Evolutionary conservation across 2,329 filamentous ascomycete species (phyloP).

Genomic region (Knufia petricola): DNA sequence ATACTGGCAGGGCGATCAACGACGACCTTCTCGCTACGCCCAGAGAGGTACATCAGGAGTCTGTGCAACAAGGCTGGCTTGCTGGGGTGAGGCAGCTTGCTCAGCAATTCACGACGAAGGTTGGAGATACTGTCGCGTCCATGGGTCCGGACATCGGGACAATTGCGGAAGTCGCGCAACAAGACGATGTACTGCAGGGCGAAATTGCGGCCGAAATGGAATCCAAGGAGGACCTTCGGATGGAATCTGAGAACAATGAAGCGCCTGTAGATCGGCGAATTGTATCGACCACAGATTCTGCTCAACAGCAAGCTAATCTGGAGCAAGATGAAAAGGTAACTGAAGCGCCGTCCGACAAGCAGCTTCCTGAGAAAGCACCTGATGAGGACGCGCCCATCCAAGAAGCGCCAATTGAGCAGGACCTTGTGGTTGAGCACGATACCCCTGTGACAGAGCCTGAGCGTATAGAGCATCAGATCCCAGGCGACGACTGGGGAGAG

Average conservation of each 20-base stretch:
- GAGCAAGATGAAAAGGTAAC: too few species aligned
- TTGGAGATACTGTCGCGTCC: background rate
- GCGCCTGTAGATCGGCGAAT: too few species aligned
- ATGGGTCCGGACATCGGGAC: background rate
- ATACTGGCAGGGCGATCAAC: background rate
- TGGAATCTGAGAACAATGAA: too few species aligned
- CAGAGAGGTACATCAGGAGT: background rate
- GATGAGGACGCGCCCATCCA: background rate
- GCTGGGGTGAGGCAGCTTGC: background rate
- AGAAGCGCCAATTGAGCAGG: background rate
- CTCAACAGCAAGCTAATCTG: too few species aligned
- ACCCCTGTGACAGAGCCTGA: background rate
- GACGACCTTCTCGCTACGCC: background rate
- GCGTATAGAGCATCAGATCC: background rate
- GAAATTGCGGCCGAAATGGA: background rate
- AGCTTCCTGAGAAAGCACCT: too few species aligned
- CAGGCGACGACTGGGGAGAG: slow-evolving; percentile 8
- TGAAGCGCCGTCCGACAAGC: too few species aligned
- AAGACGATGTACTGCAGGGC: background rate
- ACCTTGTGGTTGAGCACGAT: background rate
- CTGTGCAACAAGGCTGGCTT: background rate
- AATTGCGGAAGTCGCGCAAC: background rate
- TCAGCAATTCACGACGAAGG: background rate
- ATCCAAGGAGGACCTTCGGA: too few species aligned
- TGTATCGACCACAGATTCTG: too few species aligned